phyloP scores from a whole-genome alignment of 2,329 filamentous ascomycete genomes.

The Atkinsonella texensis region DNA sequence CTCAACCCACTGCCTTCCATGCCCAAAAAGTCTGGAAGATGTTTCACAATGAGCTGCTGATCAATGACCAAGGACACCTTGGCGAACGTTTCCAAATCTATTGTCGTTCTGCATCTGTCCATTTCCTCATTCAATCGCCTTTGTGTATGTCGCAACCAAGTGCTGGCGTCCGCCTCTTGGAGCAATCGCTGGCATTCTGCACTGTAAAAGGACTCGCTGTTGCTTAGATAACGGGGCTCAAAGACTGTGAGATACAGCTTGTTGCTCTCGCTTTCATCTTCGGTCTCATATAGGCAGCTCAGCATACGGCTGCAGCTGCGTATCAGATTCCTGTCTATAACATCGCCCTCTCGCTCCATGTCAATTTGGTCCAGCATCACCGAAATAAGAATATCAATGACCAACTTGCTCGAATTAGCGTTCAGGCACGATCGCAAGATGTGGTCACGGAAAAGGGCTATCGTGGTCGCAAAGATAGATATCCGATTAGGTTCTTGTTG shows the following conservation, averaged over 20 bases:
- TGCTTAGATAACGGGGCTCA: constrained; percentile 62
- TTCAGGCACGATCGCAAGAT: constrained; percentile 55
- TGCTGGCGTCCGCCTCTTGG: constrained; percentile 64
- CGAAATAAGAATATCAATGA: constrained; percentile 65
- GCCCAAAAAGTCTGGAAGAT: constrained; percentile 69
- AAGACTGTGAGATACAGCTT: constrained; percentile 79
- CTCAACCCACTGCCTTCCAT: constrained; percentile 76
- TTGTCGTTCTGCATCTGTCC: constrained; percentile 70
- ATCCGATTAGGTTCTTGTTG: constrained; percentile 53
- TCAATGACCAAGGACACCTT: constrained; percentile 73
- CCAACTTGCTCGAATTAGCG: constrained; percentile 31
- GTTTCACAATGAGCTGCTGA: constrained; percentile 61
- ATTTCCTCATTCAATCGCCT: constrained; percentile 68
- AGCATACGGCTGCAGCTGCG: constrained; percentile 83
- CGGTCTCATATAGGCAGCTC: constrained; percentile 72
- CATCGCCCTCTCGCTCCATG: constrained; percentile 83
- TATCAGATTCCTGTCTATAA: constrained; percentile 73
- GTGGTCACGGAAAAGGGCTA: constrained; percentile 78
- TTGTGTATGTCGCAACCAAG: constrained; percentile 68
- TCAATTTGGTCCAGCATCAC: constrained; percentile 84
- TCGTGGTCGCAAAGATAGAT: constrained; percentile 72
- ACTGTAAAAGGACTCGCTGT: constrained; percentile 63
- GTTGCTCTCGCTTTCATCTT: constrained; percentile 62
- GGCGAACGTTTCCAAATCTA: constrained; percentile 58
- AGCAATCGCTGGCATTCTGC: constrained; percentile 64